Conservation (phyloP, 2,329 filamentous ascomycete species). For the Rosellinia necatrix region DNA sequence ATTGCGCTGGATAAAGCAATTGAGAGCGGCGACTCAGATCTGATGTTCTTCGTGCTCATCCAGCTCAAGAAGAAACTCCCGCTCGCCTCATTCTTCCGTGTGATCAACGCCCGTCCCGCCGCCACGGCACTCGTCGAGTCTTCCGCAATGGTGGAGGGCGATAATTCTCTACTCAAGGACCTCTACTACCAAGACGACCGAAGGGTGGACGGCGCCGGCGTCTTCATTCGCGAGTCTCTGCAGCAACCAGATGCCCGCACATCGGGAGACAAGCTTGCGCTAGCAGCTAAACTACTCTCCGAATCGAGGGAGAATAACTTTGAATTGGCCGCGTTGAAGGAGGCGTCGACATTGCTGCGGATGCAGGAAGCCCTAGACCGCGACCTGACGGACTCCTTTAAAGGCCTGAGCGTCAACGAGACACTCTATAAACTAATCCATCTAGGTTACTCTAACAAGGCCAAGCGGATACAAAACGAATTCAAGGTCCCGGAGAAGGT, state of each 20-base stretch:
- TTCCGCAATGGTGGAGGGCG: constrained; percentile 68
- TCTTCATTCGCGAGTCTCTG: constrained; percentile 85
- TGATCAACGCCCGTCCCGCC: constrained; percentile 81
- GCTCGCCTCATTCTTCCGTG: constrained; percentile 87
- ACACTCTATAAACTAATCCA: constrained; percentile 88
- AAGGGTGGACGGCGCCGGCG: constrained; percentile 81
- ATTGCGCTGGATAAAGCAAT: constrained; percentile 96
- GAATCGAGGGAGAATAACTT: constrained; percentile 81
- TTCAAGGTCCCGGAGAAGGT: constrained; percentile 94
- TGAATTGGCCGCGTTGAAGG: constrained; percentile 76
- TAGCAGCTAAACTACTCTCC: constrained; percentile 79
- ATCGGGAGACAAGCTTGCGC: constrained; percentile 82
- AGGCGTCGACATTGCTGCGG: constrained; percentile 78
- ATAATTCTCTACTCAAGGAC: constrained; percentile 87
- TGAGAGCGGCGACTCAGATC: constrained; percentile 91
- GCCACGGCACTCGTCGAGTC: constrained; percentile 90
- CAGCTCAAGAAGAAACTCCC: constrained; percentile 90
- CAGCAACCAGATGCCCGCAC: constrained; percentile 70
- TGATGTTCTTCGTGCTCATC: constrained; percentile 86
- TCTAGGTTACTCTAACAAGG: constrained; percentile 80
- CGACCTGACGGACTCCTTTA: constrained; percentile 77
- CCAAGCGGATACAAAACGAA: constrained; percentile 85
- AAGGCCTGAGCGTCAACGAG: constrained; percentile 85
- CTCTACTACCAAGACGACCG: constrained; percentile 97
- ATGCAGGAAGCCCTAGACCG: constrained; percentile 86